A percentile compares a stretch with the other conserved stretches of the same genome.
These are phyloP conservation scores for Neodidymelliopsis sp. DNA, from an alignment of 2,329 filamentous ascomycete genomes.

Conservation along the genomic window DNA sequence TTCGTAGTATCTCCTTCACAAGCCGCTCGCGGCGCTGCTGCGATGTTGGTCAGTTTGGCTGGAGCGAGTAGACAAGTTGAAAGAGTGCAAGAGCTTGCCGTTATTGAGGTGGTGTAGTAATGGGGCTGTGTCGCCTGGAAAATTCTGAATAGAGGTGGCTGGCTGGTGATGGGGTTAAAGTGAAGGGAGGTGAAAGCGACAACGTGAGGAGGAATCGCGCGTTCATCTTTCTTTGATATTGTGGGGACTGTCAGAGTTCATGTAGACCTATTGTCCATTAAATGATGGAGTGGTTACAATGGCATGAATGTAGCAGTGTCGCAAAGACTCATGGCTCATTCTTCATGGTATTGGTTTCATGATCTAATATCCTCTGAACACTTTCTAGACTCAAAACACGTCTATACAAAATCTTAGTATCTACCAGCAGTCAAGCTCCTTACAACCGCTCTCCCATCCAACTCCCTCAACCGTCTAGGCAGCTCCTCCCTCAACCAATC, in stretches of 20 bases:
- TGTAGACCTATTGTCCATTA: too few relatives aligned
- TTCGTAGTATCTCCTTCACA: neutral
- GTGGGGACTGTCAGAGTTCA: too few relatives aligned
- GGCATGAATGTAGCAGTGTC: too few relatives aligned
- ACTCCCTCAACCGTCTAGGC: conserved; percentile 14
- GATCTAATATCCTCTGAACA: too few relatives aligned
- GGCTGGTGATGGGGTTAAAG: conserved; percentile 5
- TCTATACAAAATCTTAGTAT: too few relatives aligned
- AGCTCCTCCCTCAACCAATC: conserved; percentile 27
- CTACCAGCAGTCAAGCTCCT: conserved; percentile 9
- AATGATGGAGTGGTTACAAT: neutral
- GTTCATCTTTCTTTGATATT: conserved; percentile 20
- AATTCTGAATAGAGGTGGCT: conserved; percentile 17
- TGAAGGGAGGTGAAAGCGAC: conserved; percentile 27
- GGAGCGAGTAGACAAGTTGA: neutral
- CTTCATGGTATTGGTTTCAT: neutral
- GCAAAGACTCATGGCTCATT: too few relatives aligned
- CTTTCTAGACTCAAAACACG: too few relatives aligned
- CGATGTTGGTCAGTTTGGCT: neutral
- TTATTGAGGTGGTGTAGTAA: neutral
- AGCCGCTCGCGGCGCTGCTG: neutral
- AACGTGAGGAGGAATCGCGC: conserved; percentile 7
- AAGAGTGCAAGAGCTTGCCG: neutral
- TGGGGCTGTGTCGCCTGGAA: conserved; percentile 1
- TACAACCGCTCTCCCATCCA: conserved; percentile 14